Evolutionary conservation across 306 rosid species (phyloP).

Genomic region (Prunus mongolica): DNA sequence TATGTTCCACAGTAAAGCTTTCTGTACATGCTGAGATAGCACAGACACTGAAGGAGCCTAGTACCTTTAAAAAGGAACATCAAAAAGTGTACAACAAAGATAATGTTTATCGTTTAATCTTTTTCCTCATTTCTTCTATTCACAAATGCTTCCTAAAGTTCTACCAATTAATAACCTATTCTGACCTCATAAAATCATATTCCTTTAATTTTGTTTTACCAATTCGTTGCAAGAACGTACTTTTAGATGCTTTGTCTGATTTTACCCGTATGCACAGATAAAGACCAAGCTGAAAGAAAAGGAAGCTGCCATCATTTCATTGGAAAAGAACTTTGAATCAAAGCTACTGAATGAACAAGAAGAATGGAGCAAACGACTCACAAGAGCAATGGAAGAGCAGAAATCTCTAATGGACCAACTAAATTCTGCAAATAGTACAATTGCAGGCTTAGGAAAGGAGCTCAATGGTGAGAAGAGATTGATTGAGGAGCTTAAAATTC

Average conservation of each 20-base stretch:
- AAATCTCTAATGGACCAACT: constrained; percentile 48
- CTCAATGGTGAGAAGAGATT: constrained; percentile 52
- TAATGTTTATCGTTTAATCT: neutral
- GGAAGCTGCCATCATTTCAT: constrained; percentile 53
- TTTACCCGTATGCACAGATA: constrained; percentile 51
- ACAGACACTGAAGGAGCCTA: constrained; percentile 1
- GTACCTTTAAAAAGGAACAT: neutral
- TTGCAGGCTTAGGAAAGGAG: constrained; percentile 54
- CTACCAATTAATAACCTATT: neutral
- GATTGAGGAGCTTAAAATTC: constrained; percentile 54
- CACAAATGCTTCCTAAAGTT: neutral
- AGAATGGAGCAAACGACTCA: constrained; percentile 58
- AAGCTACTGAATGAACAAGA: constrained; percentile 61
- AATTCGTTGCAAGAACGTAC: neutral
- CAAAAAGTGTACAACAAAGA: neutral
- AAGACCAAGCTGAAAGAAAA: constrained; percentile 61
- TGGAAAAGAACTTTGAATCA: constrained; percentile 56
- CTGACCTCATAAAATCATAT: neutral
- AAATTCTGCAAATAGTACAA: constrained; percentile 46
- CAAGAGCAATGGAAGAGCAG: constrained; percentile 65
- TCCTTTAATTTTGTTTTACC: neutral
- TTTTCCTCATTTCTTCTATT: neutral
- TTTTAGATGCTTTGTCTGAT: constrained; percentile 19
- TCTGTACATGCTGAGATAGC: constrained; percentile 18
- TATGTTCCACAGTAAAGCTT: neutral